A percentile compares a stretch with the other conserved stretches of the same genome.
These are phyloP conservation scores for Microglena sp. DNA, from an alignment of 139 green algal species.

Conservation along the genomic window DNA sequence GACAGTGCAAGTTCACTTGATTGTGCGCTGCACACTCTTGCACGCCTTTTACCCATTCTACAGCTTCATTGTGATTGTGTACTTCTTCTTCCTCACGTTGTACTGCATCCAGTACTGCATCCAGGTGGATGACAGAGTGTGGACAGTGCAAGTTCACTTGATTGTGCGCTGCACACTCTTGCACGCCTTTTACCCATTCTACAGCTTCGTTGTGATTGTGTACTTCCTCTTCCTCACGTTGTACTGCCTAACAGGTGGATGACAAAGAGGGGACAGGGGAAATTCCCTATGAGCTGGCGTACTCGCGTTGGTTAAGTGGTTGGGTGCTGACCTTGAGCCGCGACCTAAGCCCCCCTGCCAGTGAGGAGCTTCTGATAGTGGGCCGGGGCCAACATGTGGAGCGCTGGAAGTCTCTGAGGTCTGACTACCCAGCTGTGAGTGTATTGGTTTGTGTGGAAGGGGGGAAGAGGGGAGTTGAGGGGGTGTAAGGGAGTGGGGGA, in stretches of 20 bases:
- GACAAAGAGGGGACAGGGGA: slow-evolving; percentile 7
- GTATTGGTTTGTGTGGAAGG: neutral
- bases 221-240: neutral
- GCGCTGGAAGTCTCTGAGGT: slow-evolving; percentile 23
- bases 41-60: no score
- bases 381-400: slow-evolving; percentile 31
- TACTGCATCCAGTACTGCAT: no score
- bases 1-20: no score
- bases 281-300: slow-evolving; percentile 37
- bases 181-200: neutral
- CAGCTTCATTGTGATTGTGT: no score
- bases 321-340: slow-evolving; percentile 29
- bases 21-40: no score
- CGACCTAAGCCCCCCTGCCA: neutral
- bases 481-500: no score
- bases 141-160: no score
- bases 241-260: slow-evolving; percentile 12
- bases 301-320: slow-evolving; percentile 21
- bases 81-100: no score
- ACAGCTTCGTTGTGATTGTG: no score
- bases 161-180: neutral
- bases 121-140: no score
- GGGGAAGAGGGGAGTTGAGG: no score
- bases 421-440: slow-evolving; percentile 25
- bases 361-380: slow-evolving; percentile 36